Conservation (phyloP, 257 asterid species). For the Petunia axillaris region DNA sequence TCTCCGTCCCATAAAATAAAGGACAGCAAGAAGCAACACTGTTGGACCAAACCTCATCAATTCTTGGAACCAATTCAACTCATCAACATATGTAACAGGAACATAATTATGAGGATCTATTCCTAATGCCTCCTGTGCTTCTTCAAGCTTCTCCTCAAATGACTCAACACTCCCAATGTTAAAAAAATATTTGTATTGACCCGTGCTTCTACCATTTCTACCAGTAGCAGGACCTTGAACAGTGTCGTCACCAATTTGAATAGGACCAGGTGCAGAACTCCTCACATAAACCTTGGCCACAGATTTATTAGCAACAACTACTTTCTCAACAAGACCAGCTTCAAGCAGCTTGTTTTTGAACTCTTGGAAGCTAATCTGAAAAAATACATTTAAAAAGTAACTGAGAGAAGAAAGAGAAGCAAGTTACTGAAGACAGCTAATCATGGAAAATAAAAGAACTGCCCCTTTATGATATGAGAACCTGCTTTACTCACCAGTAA, state of each 20-base stretch:
- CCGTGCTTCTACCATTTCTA: constrained; percentile 28
- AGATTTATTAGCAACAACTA: constrained; percentile 59
- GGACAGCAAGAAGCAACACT: constrained; percentile 44
- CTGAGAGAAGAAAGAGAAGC: constrained; percentile 24
- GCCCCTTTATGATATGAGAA: not conserved
- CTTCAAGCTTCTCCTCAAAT: constrained; percentile 84
- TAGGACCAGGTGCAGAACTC: constrained; percentile 41
- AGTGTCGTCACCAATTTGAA: constrained; percentile 39
- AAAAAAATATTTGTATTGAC: constrained; percentile 50
- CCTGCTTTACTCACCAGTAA: not conserved
- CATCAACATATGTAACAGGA: constrained; percentile 65
- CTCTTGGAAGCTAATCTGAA: constrained; percentile 89
- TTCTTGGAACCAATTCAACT: constrained; percentile 54
- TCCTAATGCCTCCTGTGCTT: constrained; percentile 78
- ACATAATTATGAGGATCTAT: constrained; percentile 70
- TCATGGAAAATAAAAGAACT: constrained; percentile 15
- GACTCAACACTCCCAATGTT: constrained; percentile 71
- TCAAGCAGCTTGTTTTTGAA: constrained; percentile 77
- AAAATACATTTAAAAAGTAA: constrained; percentile 20
- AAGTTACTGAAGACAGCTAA: constrained; percentile 15
- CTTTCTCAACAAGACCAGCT: constrained; percentile 84
- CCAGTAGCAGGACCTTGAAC: constrained; percentile 41
- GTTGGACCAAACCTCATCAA: constrained; percentile 47
- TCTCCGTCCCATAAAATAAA: constrained; percentile 50
- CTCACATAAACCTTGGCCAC: constrained; percentile 69